These are phyloP conservation scores for Russula griseocarnosa DNA, from an alignment of 768 basidiomycete genomes.

Conservation along the genomic window DNA sequence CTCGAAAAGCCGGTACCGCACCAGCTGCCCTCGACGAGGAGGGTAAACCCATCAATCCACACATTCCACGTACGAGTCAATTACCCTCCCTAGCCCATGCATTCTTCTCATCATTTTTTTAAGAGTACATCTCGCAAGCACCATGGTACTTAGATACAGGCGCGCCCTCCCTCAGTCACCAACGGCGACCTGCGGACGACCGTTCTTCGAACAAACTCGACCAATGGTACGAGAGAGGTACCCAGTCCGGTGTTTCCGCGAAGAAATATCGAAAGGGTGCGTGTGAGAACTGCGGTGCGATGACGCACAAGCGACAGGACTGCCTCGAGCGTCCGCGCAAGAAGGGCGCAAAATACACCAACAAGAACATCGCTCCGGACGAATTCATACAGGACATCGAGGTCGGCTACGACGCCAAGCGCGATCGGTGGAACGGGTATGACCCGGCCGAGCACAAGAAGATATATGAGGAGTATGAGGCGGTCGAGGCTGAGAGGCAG, in stretches of 20 bases:
- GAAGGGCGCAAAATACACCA: conserved; percentile 91
- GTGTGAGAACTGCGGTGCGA: conserved; percentile 97
- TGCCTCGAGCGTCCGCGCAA: conserved; percentile 96
- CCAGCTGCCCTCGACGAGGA: conserved; percentile 94
- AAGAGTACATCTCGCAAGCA: conserved; percentile 97
- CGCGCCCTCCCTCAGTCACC: conserved; percentile 89
- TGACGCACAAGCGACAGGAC: conserved; percentile 87
- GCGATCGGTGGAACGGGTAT: conserved; percentile 98
- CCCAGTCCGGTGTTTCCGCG: conserved; percentile 80
- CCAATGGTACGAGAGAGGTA: conserved; percentile 88
- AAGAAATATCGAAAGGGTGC: conserved; percentile 98
- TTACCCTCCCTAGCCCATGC: background rate
- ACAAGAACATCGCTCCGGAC: conserved; percentile 85
- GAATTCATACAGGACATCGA: conserved; percentile 82
- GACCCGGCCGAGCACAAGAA: conserved; percentile 81
- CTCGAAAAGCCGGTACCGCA: conserved; percentile 97
- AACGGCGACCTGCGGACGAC: conserved; percentile 64
- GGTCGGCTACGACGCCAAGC: conserved; percentile 84
- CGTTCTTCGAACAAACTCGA: conserved; percentile 68
- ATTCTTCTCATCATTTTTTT: background rate
- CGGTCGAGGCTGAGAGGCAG: conserved; percentile 85
- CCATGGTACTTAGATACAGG: conserved; percentile 99
- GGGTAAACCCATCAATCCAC: conserved; percentile 94
- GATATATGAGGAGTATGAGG: conserved; percentile 92
- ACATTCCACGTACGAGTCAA: conserved; percentile 85